Base-by-base conservation (phyloP, 257 asterid species). In the Fraxinus pennsylvanica region DNA sequence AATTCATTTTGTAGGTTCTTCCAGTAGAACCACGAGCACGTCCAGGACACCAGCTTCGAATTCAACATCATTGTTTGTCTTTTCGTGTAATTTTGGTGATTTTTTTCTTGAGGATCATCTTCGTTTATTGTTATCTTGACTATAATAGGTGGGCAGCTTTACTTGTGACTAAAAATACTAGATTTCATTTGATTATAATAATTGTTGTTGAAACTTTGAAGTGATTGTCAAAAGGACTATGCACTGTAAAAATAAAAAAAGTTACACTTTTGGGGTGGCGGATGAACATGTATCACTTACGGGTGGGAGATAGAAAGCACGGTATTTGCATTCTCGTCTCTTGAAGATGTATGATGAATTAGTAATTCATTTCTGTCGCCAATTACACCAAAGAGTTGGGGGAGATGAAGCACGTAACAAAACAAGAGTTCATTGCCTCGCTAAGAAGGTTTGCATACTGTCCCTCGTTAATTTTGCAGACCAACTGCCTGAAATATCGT, bases 341-440 rank as follows among this genome's bases (percentile, higher is more conserved):
- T 25, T 25, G 27, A 25, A 25, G 27, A 25, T 25, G 27, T 25
- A 25, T 25, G 27, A 25, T 25, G 27, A 25, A 25, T 25, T 25
- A 25, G 27, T 25, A 25, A 25, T 25, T 25, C 27, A 25, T 25
- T 25, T 25, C 27, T 25, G 27, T 90, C n/a, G 59, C 98, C 12
- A 91, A 66, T 71, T 94, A 94, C 81, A 22, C 86, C 41, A 86
- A 89, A 81, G 97, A 94, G 76, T 54, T 94, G 36, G 98, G 92
- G 85, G 97, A 90, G 74, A 94, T 94, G 98, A 91, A 90, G 87
- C 85, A 87, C 71, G 85, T 73, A 77, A 90, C 96, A 5, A 92
- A 88, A 82, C 97, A 94, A 82, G 98, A 94, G 75, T 94, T 92
- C 91, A 90, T 94, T 52, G 98, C 98, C 57, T 90, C 98, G 0